Base-by-base conservation (phyloP, 768 basidiomycete genomes). In the Multifurca ochricompacta region DNA sequence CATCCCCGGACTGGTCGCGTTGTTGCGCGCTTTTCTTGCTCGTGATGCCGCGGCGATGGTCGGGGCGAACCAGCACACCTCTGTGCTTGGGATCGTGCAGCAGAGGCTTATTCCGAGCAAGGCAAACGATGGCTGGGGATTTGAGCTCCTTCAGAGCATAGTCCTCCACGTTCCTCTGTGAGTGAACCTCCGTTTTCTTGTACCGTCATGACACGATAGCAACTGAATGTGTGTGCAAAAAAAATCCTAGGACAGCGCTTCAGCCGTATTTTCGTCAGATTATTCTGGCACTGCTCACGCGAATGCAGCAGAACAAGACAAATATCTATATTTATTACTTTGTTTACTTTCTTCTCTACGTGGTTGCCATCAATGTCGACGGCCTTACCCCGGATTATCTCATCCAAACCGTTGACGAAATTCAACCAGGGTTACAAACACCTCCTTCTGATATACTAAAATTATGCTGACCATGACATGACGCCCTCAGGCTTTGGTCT, bases 71-170 rank as follows among this genome's bases (percentile, higher is more conserved):
- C 92, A 95, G 64, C 71, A 92, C 13, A 78, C 81, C 23, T 78
- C 81, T 4, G 80, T 97, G 11, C 73, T 97, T 30, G 95, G 89
- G 43, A 85, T 99, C 50, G 75, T 85, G 8, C 94, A 96, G 68
- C 94, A 96, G 64, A 79, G 92, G 39, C 71, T 99, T 19, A 83
- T 96, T 28, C 89, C 89, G 4, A 85, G 83, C 16, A 94, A 92
- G 66, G 52, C 83, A 23, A 92, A 96, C 64, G 95, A 99, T 67
- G 77, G 72, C 4, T 94, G 87, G 80, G 95, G 91, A 1, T 92
- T 95, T 59, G 93, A 96, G 66, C 71, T 99, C 11, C 66, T 99
- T 43, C 81, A 94, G 55, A 77, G 80, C 5, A 78, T 96, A 14
- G 78, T 92, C 48, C 75, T 78, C 44, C 69, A 80, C 63, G 77